Evolutionary conservation across 108 stramenopile genomes (phyloP), one percentile per base, ranked within the genome.

Genomic region (Fragilaria crotonensis): DNA sequence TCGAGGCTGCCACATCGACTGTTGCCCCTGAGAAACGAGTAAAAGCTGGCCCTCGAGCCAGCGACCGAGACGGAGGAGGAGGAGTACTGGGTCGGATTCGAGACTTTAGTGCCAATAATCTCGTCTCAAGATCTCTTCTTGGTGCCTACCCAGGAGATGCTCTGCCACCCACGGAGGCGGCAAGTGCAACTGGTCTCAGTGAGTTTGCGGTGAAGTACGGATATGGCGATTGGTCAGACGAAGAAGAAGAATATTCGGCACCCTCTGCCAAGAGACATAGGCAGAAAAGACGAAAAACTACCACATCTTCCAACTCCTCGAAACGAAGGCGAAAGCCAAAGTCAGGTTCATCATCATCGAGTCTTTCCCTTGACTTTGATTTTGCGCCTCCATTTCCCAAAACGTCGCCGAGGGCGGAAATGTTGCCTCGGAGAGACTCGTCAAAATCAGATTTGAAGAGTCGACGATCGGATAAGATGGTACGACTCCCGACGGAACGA

Each of bases 101-200:
- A 9, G 79, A 73, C 2, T 77, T 71, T 25, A 75, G 83, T 25
- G 75, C 81, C 41, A 81, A 79, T 41, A 79, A 70, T 32, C 46
- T 78, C 7, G 54, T 90, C 26, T 56, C 71, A 9, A 33, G 70
- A 4, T 73, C 57, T 48, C 31, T 79, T 20, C 59, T 84, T 0
- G 89, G 89, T 25, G 89, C 89, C 3, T 91, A 91, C 67, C 89
- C 89, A 0, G 86, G 82, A 30, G 89, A 91, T 67, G 85, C 81
- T 23, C 64, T 73, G 1, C 76, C 86, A 2, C 75, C 81, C 44
- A 56, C 67, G 48, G 84, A 87, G 52, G 86, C 85, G 30, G 84
- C 75, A 0, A 57, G 67, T 57, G 30, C 71, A 45, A 45, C 51
- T 30, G 89, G 89, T 1, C 53, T 91, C 18, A 25, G 67, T 30